Conservation (phyloP, 2,329 filamentous ascomycete species). For the Aspergillus novoparasiticus region DNA sequence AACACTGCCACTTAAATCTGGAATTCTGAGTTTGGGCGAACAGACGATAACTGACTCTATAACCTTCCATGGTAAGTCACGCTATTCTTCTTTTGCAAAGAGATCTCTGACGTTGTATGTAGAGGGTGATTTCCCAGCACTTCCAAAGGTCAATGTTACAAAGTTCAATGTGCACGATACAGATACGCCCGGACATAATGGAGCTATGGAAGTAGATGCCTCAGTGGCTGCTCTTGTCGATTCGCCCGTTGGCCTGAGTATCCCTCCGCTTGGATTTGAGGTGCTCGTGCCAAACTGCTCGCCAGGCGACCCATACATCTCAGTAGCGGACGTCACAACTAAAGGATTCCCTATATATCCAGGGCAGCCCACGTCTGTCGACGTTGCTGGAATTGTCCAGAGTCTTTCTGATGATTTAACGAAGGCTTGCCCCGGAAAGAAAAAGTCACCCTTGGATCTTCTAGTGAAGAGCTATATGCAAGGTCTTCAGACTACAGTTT, state of each 20-base stretch:
- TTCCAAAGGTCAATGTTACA: constrained; percentile 82
- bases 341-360: constrained; percentile 68
- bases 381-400: constrained; percentile 71
- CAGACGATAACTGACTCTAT: constrained; percentile 75
- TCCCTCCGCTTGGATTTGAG: constrained; percentile 82
- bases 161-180: constrained; percentile 78
- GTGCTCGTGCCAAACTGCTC: constrained; percentile 83
- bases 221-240: constrained; percentile 72
- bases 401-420: constrained; percentile 75
- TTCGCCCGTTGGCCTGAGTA: constrained; percentile 73
- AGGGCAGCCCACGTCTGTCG: constrained; percentile 65
- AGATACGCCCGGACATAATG: constrained; percentile 54
- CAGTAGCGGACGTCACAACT: constrained; percentile 75
- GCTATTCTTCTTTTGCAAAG: background rate
- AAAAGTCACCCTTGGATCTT: constrained; percentile 80
- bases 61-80: constrained; percentile 78
- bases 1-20: constrained; percentile 73
- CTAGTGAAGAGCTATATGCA: constrained; percentile 80
- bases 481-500: constrained; percentile 76
- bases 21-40: constrained; percentile 75
- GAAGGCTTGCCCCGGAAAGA: constrained; percentile 71
- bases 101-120: constrained; percentile 35
- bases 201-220: constrained; percentile 78
- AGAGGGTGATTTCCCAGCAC: constrained; percentile 67
- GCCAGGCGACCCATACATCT: constrained; percentile 70